Evolutionary conservation across 1,284 basidiomycete genomes (phyloP).

Genomic region (Austroboletus niveus): DNA sequence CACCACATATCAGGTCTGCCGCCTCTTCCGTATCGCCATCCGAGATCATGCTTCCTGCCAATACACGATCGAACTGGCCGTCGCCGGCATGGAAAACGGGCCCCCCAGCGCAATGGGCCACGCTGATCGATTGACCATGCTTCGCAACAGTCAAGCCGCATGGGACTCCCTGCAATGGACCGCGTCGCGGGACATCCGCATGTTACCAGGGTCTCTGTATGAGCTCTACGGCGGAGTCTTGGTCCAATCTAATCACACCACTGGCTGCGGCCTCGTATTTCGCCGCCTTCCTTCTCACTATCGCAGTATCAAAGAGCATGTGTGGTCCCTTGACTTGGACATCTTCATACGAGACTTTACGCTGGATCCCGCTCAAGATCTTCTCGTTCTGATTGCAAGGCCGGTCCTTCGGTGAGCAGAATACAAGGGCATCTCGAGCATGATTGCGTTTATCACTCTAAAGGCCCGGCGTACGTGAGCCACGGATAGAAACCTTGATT

Average conservation of each 20-base stretch:
- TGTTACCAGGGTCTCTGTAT: slow-evolving; percentile 44
- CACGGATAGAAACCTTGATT: slow-evolving; percentile 28
- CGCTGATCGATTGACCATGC: slow-evolving; percentile 39
- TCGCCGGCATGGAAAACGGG: slow-evolving; percentile 48
- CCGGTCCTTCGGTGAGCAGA: slow-evolving; percentile 32
- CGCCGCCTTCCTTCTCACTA: slow-evolving; percentile 48
- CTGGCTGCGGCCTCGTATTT: slow-evolving; percentile 39
- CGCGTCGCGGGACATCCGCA: slow-evolving; percentile 36
- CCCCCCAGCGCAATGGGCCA: slow-evolving; percentile 27
- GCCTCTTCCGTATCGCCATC: slow-evolving; percentile 38
- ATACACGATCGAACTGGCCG: slow-evolving; percentile 53
- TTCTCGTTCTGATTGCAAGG: slow-evolving; percentile 51
- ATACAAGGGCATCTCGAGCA: not conserved
- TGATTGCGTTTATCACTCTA: not conserved
- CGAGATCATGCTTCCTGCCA: slow-evolving; percentile 39
- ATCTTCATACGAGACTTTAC: slow-evolving; percentile 53
- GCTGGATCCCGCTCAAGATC: slow-evolving; percentile 61
- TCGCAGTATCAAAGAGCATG: slow-evolving; percentile 44
- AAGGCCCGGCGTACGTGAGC: slow-evolving; percentile 15
- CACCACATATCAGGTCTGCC: slow-evolving; percentile 42
- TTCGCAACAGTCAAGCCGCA: slow-evolving; percentile 44
- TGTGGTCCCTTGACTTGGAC: slow-evolving; percentile 47
- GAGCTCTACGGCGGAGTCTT: slow-evolving; percentile 63
- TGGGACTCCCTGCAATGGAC: slow-evolving; percentile 49
- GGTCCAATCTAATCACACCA: slow-evolving; percentile 39